phyloP scores from a whole-genome alignment of 441 rosid species.

The Macaranga tanarius region DNA sequence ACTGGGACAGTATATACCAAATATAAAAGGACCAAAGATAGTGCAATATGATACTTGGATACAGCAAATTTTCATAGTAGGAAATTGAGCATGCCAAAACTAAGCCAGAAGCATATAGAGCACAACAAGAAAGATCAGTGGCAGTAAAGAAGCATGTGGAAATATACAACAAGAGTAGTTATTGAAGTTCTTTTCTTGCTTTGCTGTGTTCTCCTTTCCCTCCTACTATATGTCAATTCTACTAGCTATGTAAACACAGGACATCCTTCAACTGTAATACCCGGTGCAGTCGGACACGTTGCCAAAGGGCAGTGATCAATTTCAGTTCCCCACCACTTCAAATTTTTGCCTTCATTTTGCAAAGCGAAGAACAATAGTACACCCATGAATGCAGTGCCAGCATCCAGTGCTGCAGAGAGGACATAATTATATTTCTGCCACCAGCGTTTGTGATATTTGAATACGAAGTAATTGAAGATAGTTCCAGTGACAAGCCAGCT shows the following conservation, averaged over 20 bases:
- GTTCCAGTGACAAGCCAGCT: constrained; percentile 89
- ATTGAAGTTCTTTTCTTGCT: constrained; percentile 10
- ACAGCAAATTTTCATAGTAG: neutral
- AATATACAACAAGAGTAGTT: neutral
- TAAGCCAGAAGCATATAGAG: neutral
- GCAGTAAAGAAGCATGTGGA: neutral
- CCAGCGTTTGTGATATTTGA: constrained; percentile 80
- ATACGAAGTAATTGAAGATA: constrained; percentile 82
- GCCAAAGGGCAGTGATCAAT: constrained; percentile 92
- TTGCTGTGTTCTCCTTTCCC: neutral
- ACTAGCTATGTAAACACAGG: constrained; percentile 48
- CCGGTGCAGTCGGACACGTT: constrained; percentile 76
- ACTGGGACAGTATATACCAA: too few relatives aligned
- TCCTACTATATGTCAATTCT: constrained; percentile 5
- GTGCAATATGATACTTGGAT: too few relatives aligned
- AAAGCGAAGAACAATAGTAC: constrained; percentile 83
- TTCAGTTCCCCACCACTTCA: constrained; percentile 90
- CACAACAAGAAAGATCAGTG: neutral
- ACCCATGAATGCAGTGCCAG: constrained; percentile 98
- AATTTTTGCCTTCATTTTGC: constrained; percentile 57
- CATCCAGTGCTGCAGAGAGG: constrained; percentile 89
- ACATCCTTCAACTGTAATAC: constrained; percentile 62
- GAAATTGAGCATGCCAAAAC: neutral
- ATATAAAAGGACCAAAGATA: too few relatives aligned
- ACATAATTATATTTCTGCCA: constrained; percentile 96